A percentile compares a stretch with the other conserved stretches of the same genome.
Evolutionary conservation across 2,329 filamentous ascomycete genomes (phyloP).

Genomic region (Exophiala sp.): DNA sequence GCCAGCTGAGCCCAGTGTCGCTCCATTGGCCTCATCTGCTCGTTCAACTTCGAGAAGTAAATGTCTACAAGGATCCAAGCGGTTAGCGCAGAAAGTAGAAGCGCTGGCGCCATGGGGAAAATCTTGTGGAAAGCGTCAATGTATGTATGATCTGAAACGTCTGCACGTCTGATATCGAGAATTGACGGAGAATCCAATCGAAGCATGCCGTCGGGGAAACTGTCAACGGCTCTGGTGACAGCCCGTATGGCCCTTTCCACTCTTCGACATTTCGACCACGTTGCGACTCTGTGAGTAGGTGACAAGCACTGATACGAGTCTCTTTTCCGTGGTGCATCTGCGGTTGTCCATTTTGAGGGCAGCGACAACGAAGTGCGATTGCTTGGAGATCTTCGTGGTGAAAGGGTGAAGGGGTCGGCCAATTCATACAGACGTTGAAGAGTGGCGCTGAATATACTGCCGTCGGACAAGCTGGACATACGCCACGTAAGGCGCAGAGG

Average conservation of each 20-base stretch:
- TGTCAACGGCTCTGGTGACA: conserved; percentile 20
- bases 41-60: conserved; percentile 14
- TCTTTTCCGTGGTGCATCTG: background rate
- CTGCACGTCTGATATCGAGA: conserved; percentile 5
- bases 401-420: conserved; percentile 16
- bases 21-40: conserved; percentile 2
- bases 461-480: conserved; percentile 4
- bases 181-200: conserved; percentile 16
- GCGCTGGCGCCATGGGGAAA: conserved; percentile 14
- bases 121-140: conserved; percentile 17
- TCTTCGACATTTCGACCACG: conserved; percentile 12
- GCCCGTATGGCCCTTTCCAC: conserved; percentile 12
- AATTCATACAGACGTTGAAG: background rate
- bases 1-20: conserved; percentile 1
- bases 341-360: background rate
- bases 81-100: conserved; percentile 17
- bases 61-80: conserved; percentile 26
- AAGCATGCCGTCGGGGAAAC: conserved; percentile 15
- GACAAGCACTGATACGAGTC: conserved; percentile 1
- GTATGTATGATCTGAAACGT: conserved; percentile 10
- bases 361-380: background rate
- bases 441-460: conserved; percentile 7
- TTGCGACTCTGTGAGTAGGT: conserved; percentile 6
- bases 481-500: conserved; percentile 6
- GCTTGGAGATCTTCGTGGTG: conserved; percentile 6